Evolutionary conservation across 2,329 filamentous ascomycete species (phyloP).

Genomic region (Trichophyton equinum): DNA sequence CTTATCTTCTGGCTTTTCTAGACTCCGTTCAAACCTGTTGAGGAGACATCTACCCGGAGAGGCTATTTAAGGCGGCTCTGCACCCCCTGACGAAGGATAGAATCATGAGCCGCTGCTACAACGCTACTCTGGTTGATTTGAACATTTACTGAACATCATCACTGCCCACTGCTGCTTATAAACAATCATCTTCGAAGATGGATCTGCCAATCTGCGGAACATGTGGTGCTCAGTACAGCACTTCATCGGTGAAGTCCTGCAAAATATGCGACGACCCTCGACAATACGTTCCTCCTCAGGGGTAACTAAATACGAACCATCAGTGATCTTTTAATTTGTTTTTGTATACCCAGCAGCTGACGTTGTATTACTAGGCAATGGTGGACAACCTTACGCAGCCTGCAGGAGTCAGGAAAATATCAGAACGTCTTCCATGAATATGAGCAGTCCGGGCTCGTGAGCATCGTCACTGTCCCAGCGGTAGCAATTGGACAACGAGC

Average conservation of each 20-base stretch:
- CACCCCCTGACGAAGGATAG: too few relatives aligned
- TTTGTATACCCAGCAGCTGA: not conserved
- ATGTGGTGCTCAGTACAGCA: conserved; percentile 19
- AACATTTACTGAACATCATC: too few relatives aligned
- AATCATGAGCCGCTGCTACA: too few relatives aligned
- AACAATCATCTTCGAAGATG: conserved; percentile 3
- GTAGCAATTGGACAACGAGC: conserved; percentile 65
- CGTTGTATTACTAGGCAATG: conserved; percentile 15
- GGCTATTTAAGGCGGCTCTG: too few relatives aligned
- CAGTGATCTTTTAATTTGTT: not conserved
- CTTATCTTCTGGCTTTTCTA: too few relatives aligned
- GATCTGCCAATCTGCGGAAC: conserved; percentile 20
- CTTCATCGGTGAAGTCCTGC: conserved; percentile 15
- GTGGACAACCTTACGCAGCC: conserved; percentile 20
- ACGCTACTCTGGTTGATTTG: too few relatives aligned
- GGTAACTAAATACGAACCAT: conserved; percentile 11
- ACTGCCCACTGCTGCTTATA: too few relatives aligned
- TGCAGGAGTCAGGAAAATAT: conserved; percentile 16
- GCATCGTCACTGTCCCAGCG: conserved; percentile 35
- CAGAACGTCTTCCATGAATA: conserved; percentile 17
- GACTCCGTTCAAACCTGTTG: too few relatives aligned
- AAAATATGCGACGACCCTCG: conserved; percentile 23
- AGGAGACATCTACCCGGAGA: too few relatives aligned
- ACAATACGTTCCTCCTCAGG: conserved; percentile 20
- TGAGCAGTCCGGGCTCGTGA: conserved; percentile 15